Percentiles rank a stretch among this genome's conserved stretches.
phyloP scores from a whole-genome alignment of 2,329 filamentous ascomycete species.

The Alternaria infectoria region DNA sequence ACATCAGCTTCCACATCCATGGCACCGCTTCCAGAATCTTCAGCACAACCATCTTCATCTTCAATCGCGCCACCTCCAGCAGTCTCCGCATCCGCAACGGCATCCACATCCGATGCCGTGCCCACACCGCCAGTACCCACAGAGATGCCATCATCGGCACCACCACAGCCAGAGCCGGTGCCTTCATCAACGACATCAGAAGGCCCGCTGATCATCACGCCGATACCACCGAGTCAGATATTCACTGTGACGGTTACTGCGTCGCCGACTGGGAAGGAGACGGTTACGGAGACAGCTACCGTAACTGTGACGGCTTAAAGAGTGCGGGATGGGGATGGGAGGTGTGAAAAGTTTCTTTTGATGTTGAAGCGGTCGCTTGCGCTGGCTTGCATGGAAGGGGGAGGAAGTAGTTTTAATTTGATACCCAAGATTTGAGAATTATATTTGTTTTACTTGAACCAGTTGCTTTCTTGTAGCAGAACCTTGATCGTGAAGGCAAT shows the following conservation, averaged over 20 bases:
- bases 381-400: not conserved
- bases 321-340: not conserved
- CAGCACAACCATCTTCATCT: not conserved
- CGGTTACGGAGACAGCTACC: slow-evolving; percentile 33
- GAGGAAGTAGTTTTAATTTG: not conserved
- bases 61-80: not conserved
- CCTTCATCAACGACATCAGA: slow-evolving; percentile 24
- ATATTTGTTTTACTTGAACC: not conserved
- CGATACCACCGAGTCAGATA: slow-evolving; percentile 39
- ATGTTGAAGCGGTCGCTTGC: not conserved
- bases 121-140: slow-evolving; percentile 3
- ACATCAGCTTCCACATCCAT: not conserved
- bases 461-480: not conserved
- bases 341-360: not conserved
- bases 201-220: slow-evolving; percentile 40
- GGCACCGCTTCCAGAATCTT: not conserved
- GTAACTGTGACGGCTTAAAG: slow-evolving; percentile 27
- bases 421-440: slow-evolving; percentile 4
- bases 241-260: slow-evolving; percentile 44
- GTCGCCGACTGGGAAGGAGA: slow-evolving; percentile 41
- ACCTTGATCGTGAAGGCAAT: not conserved
- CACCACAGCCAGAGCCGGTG: slow-evolving; percentile 4
- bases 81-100: not conserved
- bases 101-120: not conserved
- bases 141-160: not conserved